These are phyloP conservation scores for Clavariopsis aquatica DNA, from an alignment of 495 filamentous ascomycete genomes.

Conservation along the genomic window DNA sequence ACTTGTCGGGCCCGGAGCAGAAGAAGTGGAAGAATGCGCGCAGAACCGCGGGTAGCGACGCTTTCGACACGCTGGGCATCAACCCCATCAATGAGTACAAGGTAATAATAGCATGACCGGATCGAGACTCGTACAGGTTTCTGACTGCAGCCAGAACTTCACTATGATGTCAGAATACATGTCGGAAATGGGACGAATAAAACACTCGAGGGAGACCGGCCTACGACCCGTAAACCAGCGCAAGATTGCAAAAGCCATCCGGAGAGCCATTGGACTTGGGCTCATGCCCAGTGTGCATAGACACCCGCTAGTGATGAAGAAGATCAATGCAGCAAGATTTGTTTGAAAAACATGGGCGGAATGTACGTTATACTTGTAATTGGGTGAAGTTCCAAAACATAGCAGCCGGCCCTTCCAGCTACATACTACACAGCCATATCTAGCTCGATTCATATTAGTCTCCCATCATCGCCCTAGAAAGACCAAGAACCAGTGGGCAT, in stretches of 20 bases:
- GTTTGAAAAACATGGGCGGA: not conserved
- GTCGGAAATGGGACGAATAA: conserved; percentile 81
- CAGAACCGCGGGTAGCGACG: conserved; percentile 67
- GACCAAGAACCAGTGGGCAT: too few species aligned
- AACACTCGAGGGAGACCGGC: conserved; percentile 69
- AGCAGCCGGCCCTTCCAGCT: too few species aligned
- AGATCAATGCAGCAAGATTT: conserved; percentile 4
- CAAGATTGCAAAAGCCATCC: conserved; percentile 86
- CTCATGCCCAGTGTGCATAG: conserved; percentile 89
- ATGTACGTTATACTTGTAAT: conserved; percentile 6
- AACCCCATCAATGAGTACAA: conserved; percentile 83
- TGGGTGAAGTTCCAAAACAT: too few species aligned
- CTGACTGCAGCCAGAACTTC: conserved; percentile 68
- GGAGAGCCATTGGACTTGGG: conserved; percentile 83
- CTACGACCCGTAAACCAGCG: conserved; percentile 87
- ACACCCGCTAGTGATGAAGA: conserved; percentile 80
- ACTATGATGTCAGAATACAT: conserved; percentile 88
- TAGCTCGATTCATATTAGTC: too few species aligned
- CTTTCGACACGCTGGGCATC: conserved; percentile 76
- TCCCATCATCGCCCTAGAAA: too few species aligned
- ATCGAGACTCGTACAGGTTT: not conserved
- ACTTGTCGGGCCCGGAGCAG: conserved; percentile 74
- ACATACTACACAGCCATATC: too few species aligned
- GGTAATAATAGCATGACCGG: conserved; percentile 52
- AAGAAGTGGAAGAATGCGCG: conserved; percentile 48